Base-by-base conservation (phyloP, 2,329 filamentous ascomycete genomes). In the Phaeoacremonium minimum region DNA sequence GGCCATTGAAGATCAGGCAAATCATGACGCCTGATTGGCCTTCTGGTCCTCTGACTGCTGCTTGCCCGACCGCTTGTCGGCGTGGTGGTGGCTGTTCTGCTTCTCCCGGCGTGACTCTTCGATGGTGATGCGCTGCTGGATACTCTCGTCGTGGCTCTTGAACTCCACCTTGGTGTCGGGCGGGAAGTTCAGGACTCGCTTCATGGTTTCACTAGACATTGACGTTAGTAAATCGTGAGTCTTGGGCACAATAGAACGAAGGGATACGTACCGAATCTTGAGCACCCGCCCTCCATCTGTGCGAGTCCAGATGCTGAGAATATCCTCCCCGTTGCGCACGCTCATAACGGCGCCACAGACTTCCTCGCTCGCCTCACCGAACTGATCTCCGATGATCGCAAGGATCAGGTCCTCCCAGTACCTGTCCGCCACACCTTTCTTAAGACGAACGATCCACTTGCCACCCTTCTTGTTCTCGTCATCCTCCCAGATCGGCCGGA, bases 401-500 rank as follows among this genome's bases (percentile, higher is more conserved):
- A 97, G 71, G 42, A 97, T 69, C 33, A 97, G 72, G 56, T 96
- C 87, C 68, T 98, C 93, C 88, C 93, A 98, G 63, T 95, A 96
- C 37, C 91, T 81, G 62, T 97, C 93, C 14, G 88, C 87, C 15
- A 98, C 87, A 17, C 93, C 93, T 72, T 98, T 98, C 77, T 95
- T 96, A 58, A 98, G 69, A 47, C 91, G 78, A 58, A 98, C 83
- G 47, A 96, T 90, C 91, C 91, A 98, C 67, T 98, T 98, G 35
- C 93, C 93, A 37, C 93, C 93, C 49, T 83, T 85, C 62, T 88
- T 93, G 67, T 98, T 98, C 58, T 94, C 88, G 32, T 95, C 89
- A 51, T 98, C 93, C 63, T 98, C 93, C 93, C 93, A 98, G 50
- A 98, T 93, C 15, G 93, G 93, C 42, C 93, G 82, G 43, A 98